These are phyloP conservation scores for Thamnidium elegans DNA, from an alignment of 192 early-diverging fungal species.

Conservation along the genomic window DNA sequence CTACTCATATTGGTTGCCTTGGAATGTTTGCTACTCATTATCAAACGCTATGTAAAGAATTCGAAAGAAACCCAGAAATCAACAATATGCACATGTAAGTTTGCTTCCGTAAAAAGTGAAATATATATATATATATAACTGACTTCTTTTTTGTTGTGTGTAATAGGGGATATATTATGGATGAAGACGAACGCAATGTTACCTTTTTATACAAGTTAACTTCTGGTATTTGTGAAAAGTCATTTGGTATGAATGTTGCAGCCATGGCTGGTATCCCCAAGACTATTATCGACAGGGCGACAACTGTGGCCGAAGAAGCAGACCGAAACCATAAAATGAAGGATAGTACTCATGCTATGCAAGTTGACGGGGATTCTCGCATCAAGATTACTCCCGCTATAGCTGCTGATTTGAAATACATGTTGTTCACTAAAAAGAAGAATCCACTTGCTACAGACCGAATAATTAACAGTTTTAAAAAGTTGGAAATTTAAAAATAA, in stretches of 20 bases:
- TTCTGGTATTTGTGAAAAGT: constrained; percentile 83
- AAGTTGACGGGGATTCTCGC: no score
- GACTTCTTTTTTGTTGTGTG: not conserved
- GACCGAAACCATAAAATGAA: constrained; percentile 41
- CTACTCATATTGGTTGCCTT: constrained; percentile 78
- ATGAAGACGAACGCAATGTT: constrained; percentile 81
- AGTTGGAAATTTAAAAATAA: not conserved
- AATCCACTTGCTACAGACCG: not conserved
- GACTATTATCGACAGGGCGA: constrained; percentile 68
- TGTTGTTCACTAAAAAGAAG: not conserved
- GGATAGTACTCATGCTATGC: constrained; percentile 2
- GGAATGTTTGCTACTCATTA: constrained; percentile 98
- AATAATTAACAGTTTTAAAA: not conserved
- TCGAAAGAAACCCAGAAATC: constrained; percentile 73
- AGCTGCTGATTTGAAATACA: not conserved
- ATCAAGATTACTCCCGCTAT: not conserved
- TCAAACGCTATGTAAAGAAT: constrained; percentile 84
- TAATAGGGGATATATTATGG: constrained; percentile 60
- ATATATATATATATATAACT: not conserved
- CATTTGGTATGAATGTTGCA: constrained; percentile 98
- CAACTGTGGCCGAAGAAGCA: constrained; percentile 68
- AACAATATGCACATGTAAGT: constrained; percentile 81
- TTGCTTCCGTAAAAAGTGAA: no score
- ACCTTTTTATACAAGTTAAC: constrained; percentile 93
- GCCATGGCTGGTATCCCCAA: constrained; percentile 90